phyloP scores from a whole-genome alignment of 2,329 filamentous ascomycete genomes.

The Septoria linicola region DNA sequence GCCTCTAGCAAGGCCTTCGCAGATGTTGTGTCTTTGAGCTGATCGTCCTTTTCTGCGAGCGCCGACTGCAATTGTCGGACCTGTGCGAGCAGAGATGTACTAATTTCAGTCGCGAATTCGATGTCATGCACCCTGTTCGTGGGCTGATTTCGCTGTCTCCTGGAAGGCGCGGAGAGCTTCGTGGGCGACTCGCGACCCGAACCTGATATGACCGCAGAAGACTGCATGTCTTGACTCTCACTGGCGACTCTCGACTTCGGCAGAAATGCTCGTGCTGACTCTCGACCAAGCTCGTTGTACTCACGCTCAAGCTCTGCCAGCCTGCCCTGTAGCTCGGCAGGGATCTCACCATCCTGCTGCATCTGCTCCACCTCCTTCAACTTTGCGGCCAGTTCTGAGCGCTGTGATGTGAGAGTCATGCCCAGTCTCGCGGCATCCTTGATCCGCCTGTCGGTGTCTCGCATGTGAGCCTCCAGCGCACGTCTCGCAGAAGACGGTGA shows the following conservation, averaged over 20 bases:
- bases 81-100: slow-evolving; percentile 89
- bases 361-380: slow-evolving; percentile 78
- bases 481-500: slow-evolving; percentile 86
- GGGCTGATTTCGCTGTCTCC: slow-evolving; percentile 87
- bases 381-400: slow-evolving; percentile 76
- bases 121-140: slow-evolving; percentile 89
- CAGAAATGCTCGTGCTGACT: slow-evolving; percentile 84
- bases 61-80: slow-evolving; percentile 85
- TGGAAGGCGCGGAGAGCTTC: slow-evolving; percentile 75
- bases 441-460: slow-evolving; percentile 86
- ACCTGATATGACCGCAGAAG: slow-evolving; percentile 64
- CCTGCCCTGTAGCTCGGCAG: slow-evolving; percentile 77
- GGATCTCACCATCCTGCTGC: slow-evolving; percentile 67
- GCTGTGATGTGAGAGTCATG: slow-evolving; percentile 81
- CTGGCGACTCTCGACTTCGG: slow-evolving; percentile 59
- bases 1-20: slow-evolving; percentile 79
- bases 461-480: slow-evolving; percentile 84
- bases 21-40: slow-evolving; percentile 69
- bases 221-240: slow-evolving; percentile 30
- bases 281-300: slow-evolving; percentile 88
- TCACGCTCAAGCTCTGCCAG: slow-evolving; percentile 87
- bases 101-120: slow-evolving; percentile 97
- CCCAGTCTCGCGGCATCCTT: slow-evolving; percentile 89
- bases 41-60: slow-evolving; percentile 82
- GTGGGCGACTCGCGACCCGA: slow-evolving; percentile 83